Evolutionary conservation across 306 rosid genomes (phyloP).

Genomic region (Phaseolus lunatus): DNA sequence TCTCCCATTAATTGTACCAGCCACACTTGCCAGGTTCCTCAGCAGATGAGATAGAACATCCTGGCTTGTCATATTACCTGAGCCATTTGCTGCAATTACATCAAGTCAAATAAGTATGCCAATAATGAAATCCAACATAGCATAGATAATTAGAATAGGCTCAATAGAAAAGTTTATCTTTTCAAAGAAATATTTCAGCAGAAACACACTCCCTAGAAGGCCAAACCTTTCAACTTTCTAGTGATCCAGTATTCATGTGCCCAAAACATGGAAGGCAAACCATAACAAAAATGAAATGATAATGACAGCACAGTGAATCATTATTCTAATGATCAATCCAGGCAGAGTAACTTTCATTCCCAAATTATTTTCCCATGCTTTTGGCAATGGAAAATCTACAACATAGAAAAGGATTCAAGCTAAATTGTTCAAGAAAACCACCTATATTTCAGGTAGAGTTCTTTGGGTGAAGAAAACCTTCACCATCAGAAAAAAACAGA

Average conservation of each 20-base stretch:
- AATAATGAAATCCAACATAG: constrained; percentile 42
- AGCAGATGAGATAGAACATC: constrained; percentile 76
- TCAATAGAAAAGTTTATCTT: constrained; percentile 14
- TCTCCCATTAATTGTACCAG: constrained; percentile 65
- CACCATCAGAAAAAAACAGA: neutral
- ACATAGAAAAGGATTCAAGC: neutral
- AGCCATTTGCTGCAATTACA: constrained; percentile 67
- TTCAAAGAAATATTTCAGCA: constrained; percentile 19
- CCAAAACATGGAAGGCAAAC: constrained; percentile 23
- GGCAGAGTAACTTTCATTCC: constrained; percentile 2
- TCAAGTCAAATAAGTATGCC: constrained; percentile 48
- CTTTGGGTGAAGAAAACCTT: neutral
- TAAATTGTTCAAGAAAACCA: constrained; percentile 22
- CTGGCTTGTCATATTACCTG: constrained; percentile 60
- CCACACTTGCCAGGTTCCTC: constrained; percentile 63
- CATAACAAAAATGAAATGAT: neutral
- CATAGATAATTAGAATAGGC: constrained; percentile 23
- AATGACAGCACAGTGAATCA: constrained; percentile 15
- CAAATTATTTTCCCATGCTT: constrained; percentile 27
- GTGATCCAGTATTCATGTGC: constrained; percentile 12
- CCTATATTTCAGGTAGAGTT: neutral
- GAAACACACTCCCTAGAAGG: constrained; percentile 7
- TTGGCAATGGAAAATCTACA: neutral
- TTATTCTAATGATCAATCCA: constrained; percentile 1
- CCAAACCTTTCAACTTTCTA: constrained; percentile 16